Base-by-base conservation (phyloP, 306 rosid species). In the Trifolium repens region DNA sequence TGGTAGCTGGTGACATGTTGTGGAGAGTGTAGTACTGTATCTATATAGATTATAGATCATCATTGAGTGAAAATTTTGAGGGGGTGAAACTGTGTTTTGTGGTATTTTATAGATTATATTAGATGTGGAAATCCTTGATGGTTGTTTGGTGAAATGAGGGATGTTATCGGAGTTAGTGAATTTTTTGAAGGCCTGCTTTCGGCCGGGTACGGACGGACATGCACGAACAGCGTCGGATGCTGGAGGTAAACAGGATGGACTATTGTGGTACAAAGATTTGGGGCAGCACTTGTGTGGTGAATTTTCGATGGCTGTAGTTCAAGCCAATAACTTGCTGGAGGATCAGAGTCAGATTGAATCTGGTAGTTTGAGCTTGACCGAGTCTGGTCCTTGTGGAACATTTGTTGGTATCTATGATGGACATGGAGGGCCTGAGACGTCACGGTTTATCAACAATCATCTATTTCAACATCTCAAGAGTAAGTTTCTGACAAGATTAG, bases 341-440 rank as follows among this genome's bases (percentile, higher is more conserved):
- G 93, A 88, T 83, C 90, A 88, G 82, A 86, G 93, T 69, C 93
- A 84, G 89, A 7, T 88, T 43, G 93, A 88, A 71, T 88, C 93
- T 0, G 93, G 93, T 22, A 82, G 84, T 82, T 82, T 88, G 83
- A 78, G 89, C 71, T 82, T 79, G 68, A 71, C 78, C 30, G 93
- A 88, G 69, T 75, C 86, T 9, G 93, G 90, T 60, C 90, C 93
- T 44, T 80, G 34, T 70, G 93, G 93, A 43, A 84, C 93, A 60
- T 88, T 88, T 54, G 72, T 88, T 46, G 93, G 93, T 19, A 43
- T 88, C 75, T 88, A 88, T 55, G 93, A 88, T 39, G 93, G 93
- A 30, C 93, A 88, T 43, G 93, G 93, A 67, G 93, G 93, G 49
- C 93, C 93, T 5, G 93, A 88, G 83, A 86, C 87, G 11, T 84